Conservation (phyloP, 2,329 filamentous ascomycete species). For the Trichophyton schoenleinii region DNA sequence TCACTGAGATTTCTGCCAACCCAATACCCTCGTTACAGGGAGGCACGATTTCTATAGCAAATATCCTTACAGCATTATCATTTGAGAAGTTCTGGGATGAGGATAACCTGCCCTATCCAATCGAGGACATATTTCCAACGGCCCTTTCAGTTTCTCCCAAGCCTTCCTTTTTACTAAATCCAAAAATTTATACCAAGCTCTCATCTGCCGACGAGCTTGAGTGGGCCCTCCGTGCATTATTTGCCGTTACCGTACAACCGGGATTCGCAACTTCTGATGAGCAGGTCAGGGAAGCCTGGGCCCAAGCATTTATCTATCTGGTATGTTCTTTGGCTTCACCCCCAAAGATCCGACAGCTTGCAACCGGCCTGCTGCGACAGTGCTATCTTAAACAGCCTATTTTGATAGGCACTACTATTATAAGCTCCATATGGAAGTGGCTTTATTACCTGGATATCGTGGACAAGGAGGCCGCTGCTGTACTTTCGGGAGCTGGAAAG, state of each 20-base stretch:
- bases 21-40: constrained; percentile 66
- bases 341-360: constrained; percentile 51
- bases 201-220: constrained; percentile 59
- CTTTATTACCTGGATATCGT: constrained; percentile 51
- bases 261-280: constrained; percentile 37
- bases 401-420: constrained; percentile 50
- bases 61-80: constrained; percentile 56
- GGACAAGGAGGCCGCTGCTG: constrained; percentile 67
- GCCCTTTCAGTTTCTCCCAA: constrained; percentile 62
- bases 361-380: constrained; percentile 47
- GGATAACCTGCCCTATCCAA: constrained; percentile 37
- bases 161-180: constrained; percentile 74
- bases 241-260: constrained; percentile 46
- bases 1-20: constrained; percentile 67
- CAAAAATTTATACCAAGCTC: constrained; percentile 73
- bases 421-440: constrained; percentile 70
- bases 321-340: constrained; percentile 53
- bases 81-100: constrained; percentile 43
- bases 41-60: constrained; percentile 67
- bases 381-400: constrained; percentile 51
- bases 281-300: constrained; percentile 56
- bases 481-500: constrained; percentile 51
- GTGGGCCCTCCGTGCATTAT: constrained; percentile 63
- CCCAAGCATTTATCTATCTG: constrained; percentile 70
- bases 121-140: constrained; percentile 47